Conservation (phyloP, 2,329 filamentous ascomycete genomes). For the Diaporthe vaccinii region DNA sequence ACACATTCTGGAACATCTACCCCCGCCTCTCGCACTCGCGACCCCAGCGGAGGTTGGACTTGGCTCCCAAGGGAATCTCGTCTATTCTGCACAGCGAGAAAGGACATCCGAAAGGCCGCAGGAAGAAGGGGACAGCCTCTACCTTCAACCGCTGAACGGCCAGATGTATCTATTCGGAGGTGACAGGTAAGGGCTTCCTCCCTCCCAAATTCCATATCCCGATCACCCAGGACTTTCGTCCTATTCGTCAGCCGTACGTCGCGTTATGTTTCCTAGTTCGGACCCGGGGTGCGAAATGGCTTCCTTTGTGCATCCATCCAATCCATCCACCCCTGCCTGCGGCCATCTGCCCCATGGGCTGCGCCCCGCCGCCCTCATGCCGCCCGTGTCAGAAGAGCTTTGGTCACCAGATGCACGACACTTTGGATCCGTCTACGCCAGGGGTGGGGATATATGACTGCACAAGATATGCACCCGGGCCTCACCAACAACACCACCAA, state of each 20-base stretch:
- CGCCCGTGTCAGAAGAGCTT: not conserved
- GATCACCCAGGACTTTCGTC: not conserved
- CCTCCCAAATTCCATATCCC: not conserved
- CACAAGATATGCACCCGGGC: not conserved
- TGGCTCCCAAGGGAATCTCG: not conserved
- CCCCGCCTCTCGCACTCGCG: not conserved
- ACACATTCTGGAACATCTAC: not conserved
- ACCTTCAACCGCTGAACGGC: not conserved
- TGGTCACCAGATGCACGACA: conserved; percentile 19
- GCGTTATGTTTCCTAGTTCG: conserved; percentile 2
- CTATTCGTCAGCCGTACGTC: not conserved
- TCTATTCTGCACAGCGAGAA: not conserved
- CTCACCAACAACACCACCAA: not conserved
- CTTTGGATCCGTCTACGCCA: conserved; percentile 1
- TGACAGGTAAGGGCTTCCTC: conserved; percentile 35
- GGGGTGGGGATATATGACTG: not conserved
- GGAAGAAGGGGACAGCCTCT: not conserved
- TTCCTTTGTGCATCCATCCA: conserved; percentile 8
- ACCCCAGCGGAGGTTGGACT: not conserved
- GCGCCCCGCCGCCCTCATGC: not conserved
- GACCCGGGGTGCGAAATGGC: not conserved
- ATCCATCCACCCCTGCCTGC: not conserved
- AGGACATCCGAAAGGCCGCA: conserved; percentile 22
- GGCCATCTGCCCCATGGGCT: not conserved
- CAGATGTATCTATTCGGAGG: conserved; percentile 41